phyloP scores from a whole-genome alignment of 257 asterid species.

The Lithospermum erythrorhizon region DNA sequence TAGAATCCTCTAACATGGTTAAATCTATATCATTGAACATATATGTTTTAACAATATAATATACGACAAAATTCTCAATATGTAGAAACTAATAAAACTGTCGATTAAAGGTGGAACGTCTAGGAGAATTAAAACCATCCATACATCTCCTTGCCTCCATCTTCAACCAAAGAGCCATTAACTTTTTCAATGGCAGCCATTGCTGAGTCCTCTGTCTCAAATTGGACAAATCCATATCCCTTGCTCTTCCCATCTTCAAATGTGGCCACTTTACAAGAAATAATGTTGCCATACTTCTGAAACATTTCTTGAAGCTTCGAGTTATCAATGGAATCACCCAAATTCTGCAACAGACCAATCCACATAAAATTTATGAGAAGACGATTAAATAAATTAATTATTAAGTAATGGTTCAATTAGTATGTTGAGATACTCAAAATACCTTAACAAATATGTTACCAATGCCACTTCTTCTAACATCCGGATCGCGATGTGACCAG shows the following conservation, averaged over 20 bases:
- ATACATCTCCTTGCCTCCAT: slow-evolving; percentile 29
- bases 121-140: slow-evolving; percentile 14
- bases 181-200: slow-evolving; percentile 33
- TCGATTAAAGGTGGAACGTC: not conserved
- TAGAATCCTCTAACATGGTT: not conserved
- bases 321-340: slow-evolving; percentile 24
- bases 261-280: slow-evolving; percentile 31
- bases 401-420: not conserved
- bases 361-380: not conserved
- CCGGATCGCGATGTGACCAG: slow-evolving; percentile 43
- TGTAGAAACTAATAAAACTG: not conserved
- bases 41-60: too few relatives aligned
- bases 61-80: not conserved
- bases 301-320: slow-evolving; percentile 28
- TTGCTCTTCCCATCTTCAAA: slow-evolving; percentile 37
- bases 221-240: slow-evolving; percentile 65
- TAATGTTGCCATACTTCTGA: slow-evolving; percentile 24
- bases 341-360: slow-evolving; percentile 20
- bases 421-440: slow-evolving; percentile 4
- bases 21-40: not conserved
- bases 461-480: slow-evolving; percentile 30
- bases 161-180: slow-evolving; percentile 27
- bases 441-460: slow-evolving; percentile 67
- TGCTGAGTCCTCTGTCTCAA: slow-evolving; percentile 34
- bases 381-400: not conserved